phyloP scores from a whole-genome alignment of 2,329 filamentous ascomycete genomes.

The Pseudogymnoascus sp. region DNA sequence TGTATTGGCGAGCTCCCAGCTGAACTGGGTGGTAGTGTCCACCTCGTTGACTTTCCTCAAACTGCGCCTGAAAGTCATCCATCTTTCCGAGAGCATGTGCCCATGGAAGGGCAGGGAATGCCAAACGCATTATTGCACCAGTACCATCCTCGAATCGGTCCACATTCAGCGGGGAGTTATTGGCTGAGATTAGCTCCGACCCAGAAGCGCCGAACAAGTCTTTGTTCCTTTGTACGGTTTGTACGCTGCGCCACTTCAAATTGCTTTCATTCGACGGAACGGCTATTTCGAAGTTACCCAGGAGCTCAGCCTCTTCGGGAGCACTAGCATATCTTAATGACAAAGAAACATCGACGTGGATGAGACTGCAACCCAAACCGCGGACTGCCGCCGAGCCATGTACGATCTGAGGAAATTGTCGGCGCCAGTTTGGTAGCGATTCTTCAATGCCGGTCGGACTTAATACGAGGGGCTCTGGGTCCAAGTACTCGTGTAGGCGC shows the following conservation, averaged over 20 bases:
- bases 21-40: constrained; percentile 29
- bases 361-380: constrained; percentile 46
- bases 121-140: constrained; percentile 19
- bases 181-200: constrained; percentile 28
- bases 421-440: constrained; percentile 49
- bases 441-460: constrained; percentile 21
- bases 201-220: constrained; percentile 40
- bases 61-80: constrained; percentile 18
- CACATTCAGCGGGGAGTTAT: constrained; percentile 10
- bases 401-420: constrained; percentile 47
- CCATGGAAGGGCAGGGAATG: constrained; percentile 25
- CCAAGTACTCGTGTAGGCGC: constrained; percentile 22
- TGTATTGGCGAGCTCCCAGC: constrained; percentile 42
- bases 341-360: constrained; percentile 55
- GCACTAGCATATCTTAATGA: constrained; percentile 49
- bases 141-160: constrained; percentile 14
- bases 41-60: constrained; percentile 38
- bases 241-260: constrained; percentile 52
- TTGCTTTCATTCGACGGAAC: constrained; percentile 39
- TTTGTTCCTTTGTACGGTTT: constrained; percentile 46
- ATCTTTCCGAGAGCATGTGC: constrained; percentile 24
- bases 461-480: background rate
- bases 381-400: constrained; percentile 38
- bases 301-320: constrained; percentile 50
- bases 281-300: constrained; percentile 50